Evolutionary conservation across 768 basidiomycete genomes (phyloP), one percentile per base, ranked within the genome.

Genomic region (Boletus edulis): DNA sequence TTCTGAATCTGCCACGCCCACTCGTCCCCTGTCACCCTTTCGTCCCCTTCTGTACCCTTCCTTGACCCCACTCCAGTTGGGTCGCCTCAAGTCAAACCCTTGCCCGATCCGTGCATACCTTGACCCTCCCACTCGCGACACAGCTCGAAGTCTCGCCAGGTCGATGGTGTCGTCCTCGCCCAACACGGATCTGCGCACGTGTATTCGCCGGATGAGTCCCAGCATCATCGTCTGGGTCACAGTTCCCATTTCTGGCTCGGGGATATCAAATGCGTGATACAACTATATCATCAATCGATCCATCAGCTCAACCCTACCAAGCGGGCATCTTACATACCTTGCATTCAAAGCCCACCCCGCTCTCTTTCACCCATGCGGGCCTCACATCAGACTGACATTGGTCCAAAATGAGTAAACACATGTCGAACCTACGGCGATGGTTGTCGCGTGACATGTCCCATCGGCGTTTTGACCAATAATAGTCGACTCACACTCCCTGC

Each of bases 311-410:
- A 9, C 9, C 22, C 12, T 14, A 39, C 37, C 51, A 54, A 38
- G 38, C 15, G 15, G 17, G 29, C 43, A 41, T 63, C 62, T 76
- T 72, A 39, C 74, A 39, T 63, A 82, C 82, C 75, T 81, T 76
- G 72, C 86, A 86, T 72, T 86, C 86, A 60, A 86, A 71, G 51
- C 77, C 76, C 32, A 84, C 74, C 14, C 80, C 77, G 64, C 83
- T 84, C 66, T 85, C 83, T 59, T 71, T 72, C 18, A 85, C 83
- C 56, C 79, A 72, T 17, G 81, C 68, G 14, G 82, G 81, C 59
- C 76, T 77, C 24, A 85, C 79, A 41, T 70, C 59, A 20, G 66
- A 68, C 84, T 83, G 50, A 22, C 9, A 35, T 58, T 60, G 45
- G 52, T 52, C 29, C 48, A 31, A 52, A 50, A 57, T 59, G 32